These are phyloP conservation scores for Picochlorum sp. DNA, from an alignment of 139 green algal species.

Conservation along the genomic window DNA sequence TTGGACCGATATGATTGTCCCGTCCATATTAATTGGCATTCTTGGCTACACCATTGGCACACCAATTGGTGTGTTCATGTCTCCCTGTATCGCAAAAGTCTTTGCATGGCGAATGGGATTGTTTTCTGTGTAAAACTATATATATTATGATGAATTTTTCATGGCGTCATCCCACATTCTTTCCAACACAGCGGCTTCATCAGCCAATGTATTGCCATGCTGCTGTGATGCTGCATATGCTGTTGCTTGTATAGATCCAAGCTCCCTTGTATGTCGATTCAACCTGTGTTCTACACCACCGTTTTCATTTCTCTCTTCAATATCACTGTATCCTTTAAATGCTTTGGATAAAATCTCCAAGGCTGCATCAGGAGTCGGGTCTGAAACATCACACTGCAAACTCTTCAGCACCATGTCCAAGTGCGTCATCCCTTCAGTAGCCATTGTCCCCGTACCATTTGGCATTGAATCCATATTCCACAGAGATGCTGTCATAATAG, in stretches of 20 bases:
- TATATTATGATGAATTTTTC: not conserved
- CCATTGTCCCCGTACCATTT: not conserved
- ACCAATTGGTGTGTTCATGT: constrained; percentile 51
- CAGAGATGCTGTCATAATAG: not conserved
- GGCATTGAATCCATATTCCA: not conserved
- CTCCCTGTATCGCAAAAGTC: not conserved
- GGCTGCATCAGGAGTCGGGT: not conserved
- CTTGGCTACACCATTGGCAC: constrained; percentile 76
- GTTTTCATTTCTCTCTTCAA: too few relatives aligned
- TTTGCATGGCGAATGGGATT: not conserved
- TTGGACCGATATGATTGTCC: constrained; percentile 68
- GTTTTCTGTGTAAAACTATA: not conserved
- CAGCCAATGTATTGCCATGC: not conserved
- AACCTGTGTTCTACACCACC: too few relatives aligned
- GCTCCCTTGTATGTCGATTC: not conserved
- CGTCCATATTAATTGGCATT: constrained; percentile 73
- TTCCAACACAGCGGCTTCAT: not conserved
- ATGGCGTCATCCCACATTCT: not conserved
- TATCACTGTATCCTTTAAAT: not conserved
- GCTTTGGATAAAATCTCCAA: not conserved
- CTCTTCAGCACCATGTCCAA: not conserved
- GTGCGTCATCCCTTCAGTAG: not conserved
- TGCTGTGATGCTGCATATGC: not conserved
- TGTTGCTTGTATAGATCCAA: not conserved
- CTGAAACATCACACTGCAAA: not conserved